A percentile compares a stretch with the other conserved stretches of the same genome.
These are phyloP conservation scores for Botrytis squamosa DNA, from an alignment of 2,329 filamentous ascomycete species.

Conservation along the genomic window DNA sequence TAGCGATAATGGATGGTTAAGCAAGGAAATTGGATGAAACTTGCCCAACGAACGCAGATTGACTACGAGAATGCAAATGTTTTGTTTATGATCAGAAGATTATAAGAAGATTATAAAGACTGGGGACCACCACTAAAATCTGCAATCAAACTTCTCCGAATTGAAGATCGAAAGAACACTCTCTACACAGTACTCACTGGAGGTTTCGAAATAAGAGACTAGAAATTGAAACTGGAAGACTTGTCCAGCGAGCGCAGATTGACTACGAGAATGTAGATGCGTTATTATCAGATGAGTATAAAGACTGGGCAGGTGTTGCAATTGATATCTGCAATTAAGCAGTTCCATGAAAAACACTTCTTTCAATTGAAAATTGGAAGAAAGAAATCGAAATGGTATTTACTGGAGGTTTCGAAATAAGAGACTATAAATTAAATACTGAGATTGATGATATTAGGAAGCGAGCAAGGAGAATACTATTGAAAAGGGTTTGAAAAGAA, in stretches of 20 bases:
- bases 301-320: background rate
- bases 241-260: too few relatives aligned
- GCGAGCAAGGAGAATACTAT: background rate
- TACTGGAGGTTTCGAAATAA: background rate
- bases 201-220: too few relatives aligned
- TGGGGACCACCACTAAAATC: too few relatives aligned
- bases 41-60: background rate
- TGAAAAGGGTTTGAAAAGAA: background rate
- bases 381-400: rapidly evolving
- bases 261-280: background rate
- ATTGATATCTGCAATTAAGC: background rate
- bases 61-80: background rate
- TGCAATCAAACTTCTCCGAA: too few relatives aligned
- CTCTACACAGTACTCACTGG: too few relatives aligned
- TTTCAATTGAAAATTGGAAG: background rate
- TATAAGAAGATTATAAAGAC: too few relatives aligned
- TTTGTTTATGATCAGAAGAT: too few relatives aligned
- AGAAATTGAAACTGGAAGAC: too few relatives aligned
- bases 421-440: background rate
- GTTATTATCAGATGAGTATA: background rate
- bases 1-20: background rate
- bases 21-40: background rate
- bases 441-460: background rate
- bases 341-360: background rate
- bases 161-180: too few relatives aligned